These are phyloP conservation scores for Penicillium sp. DNA, from an alignment of 2,329 filamentous ascomycete species.

Conservation along the genomic window DNA sequence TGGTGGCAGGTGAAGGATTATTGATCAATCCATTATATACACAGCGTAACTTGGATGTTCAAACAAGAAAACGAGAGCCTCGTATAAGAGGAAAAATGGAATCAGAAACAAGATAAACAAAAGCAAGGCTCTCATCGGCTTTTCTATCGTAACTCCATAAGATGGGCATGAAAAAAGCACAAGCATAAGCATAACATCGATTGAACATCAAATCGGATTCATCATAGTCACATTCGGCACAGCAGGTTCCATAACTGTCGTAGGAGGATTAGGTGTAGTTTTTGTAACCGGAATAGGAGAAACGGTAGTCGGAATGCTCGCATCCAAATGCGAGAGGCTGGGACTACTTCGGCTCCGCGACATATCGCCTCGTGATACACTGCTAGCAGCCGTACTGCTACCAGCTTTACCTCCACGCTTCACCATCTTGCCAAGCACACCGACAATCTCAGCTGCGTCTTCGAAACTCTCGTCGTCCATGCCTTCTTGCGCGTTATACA, in stretches of 20 bases:
- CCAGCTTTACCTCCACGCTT: slow-evolving; percentile 61
- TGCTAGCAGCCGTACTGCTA: slow-evolving; percentile 35
- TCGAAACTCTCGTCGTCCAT: slow-evolving; percentile 96
- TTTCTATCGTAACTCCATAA: slow-evolving; percentile 17
- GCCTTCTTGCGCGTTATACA: slow-evolving; percentile 85
- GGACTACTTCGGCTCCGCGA: slow-evolving; percentile 35
- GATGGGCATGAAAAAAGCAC: not conserved
- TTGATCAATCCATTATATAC: not conserved
- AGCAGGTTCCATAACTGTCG: slow-evolving; percentile 15
- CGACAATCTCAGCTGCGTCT: slow-evolving; percentile 85
- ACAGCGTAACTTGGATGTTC: not conserved
- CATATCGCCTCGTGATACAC: slow-evolving; percentile 25
- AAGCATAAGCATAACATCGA: not conserved
- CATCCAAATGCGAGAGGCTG: slow-evolving; percentile 21
- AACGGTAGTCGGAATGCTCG: slow-evolving; percentile 22
- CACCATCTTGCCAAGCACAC: slow-evolving; percentile 84
- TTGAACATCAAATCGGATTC: slow-evolving; percentile 32
- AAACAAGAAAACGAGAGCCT: not conserved
- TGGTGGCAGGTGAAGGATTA: not conserved
- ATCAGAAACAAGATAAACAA: not conserved
- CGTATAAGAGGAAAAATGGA: not conserved
- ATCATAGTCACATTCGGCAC: slow-evolving; percentile 33
- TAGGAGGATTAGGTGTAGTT: slow-evolving; percentile 11
- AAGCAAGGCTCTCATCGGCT: slow-evolving; percentile 2
- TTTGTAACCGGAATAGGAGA: slow-evolving; percentile 21